Evolutionary conservation across 768 basidiomycete species (phyloP).

Genomic region (Auriscalpium microsporum): DNA sequence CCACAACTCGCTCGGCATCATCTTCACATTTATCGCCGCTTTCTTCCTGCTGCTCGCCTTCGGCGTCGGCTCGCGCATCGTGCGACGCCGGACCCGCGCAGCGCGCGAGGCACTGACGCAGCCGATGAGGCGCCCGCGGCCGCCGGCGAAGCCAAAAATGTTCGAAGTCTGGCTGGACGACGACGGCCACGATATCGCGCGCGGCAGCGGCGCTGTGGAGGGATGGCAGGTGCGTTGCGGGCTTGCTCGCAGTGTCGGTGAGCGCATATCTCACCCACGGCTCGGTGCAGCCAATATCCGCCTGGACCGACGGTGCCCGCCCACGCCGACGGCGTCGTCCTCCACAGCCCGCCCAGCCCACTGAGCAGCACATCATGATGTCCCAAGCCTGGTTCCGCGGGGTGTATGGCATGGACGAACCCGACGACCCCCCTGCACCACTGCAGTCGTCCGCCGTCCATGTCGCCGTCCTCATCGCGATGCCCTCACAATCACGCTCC

Average conservation of each 20-base stretch:
- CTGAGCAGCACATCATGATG: background rate
- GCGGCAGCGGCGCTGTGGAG: background rate
- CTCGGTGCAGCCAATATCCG: conserved; percentile 5
- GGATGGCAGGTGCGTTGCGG: conserved; percentile 5
- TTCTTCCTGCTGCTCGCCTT: background rate
- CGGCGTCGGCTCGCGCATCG: background rate
- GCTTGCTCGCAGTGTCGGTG: background rate
- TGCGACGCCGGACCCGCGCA: background rate
- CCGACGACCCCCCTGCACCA: background rate
- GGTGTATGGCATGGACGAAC: background rate
- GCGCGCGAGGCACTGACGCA: background rate
- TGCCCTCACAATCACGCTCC: conserved; percentile 4
- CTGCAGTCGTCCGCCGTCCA: background rate
- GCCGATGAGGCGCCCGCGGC: background rate
- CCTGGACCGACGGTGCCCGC: conserved; percentile 5
- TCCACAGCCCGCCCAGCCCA: background rate
- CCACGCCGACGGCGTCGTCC: background rate
- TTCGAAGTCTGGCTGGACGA: conserved; percentile 7
- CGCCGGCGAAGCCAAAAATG: conserved; percentile 2
- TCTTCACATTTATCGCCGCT: background rate
- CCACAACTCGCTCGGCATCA: background rate
- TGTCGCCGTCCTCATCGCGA: conserved; percentile 9
- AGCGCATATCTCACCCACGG: background rate
- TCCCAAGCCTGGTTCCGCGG: conserved; percentile 3
- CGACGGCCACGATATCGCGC: background rate